A percentile compares a stretch with the other conserved stretches of the same genome.
Conservation (phyloP, 2,329 filamentous ascomycete genomes). For the Hawksworthiomyces lignivorus region DNA sequence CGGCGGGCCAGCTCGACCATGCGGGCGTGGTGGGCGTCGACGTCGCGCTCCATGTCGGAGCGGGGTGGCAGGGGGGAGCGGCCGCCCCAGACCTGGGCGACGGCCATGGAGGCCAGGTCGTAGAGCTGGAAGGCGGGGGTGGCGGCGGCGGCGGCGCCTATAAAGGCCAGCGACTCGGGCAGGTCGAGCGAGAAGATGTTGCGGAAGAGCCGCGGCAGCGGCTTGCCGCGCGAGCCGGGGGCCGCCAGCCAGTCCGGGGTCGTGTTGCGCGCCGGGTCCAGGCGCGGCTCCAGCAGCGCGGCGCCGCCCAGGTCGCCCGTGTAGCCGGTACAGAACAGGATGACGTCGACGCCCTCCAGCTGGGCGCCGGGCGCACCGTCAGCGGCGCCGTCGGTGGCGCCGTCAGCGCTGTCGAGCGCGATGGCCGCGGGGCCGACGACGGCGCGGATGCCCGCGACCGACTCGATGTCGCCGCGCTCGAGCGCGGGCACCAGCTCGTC, state of each 20-base stretch:
- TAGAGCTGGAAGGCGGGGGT: conserved; percentile 30
- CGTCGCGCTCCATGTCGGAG: conserved; percentile 27
- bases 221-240: conserved; percentile 21
- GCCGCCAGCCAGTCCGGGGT: conserved; percentile 18
- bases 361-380: no score
- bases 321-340: conserved; percentile 64
- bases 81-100: conserved; percentile 37
- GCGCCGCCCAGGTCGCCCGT: conserved; percentile 4
- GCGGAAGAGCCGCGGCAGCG: conserved; percentile 31
- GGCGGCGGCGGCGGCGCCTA: conserved; percentile 29
- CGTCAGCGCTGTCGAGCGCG: conserved; percentile 24
- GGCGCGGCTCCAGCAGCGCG: neutral
- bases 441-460: conserved; percentile 21
- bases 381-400: conserved; percentile 16
- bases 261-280: conserved; percentile 8
- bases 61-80: conserved; percentile 27
- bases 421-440: conserved; percentile 19
- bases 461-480: conserved; percentile 19
- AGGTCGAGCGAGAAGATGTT: conserved; percentile 36
- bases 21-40: conserved; percentile 27
- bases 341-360: conserved; percentile 48
- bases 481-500: conserved; percentile 22
- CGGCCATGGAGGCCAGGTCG: conserved; percentile 36
- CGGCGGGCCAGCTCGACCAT: conserved; percentile 18
- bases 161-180: conserved; percentile 35